A percentile compares a stretch with the other conserved stretches of the same genome.
Conservation (phyloP, 768 basidiomycete genomes). For the Sarcodon aspratus region DNA sequence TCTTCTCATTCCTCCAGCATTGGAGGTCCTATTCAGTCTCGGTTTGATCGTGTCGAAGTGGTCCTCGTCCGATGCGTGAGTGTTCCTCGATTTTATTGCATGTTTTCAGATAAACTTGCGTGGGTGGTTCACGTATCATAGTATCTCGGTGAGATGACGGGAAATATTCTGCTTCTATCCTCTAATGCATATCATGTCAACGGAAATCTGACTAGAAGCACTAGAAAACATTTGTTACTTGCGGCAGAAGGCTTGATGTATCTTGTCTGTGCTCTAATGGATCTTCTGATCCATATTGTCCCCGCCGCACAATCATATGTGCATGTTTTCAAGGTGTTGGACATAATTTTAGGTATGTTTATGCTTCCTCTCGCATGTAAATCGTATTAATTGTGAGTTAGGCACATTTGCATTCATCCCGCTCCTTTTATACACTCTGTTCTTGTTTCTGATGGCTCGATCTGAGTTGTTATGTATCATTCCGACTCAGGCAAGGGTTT, state of each 20-base stretch:
- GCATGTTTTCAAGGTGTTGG: constrained; percentile 36
- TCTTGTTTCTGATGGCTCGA: constrained; percentile 47
- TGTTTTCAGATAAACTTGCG: background rate
- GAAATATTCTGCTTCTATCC: constrained; percentile 6
- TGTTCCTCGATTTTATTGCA: constrained; percentile 13
- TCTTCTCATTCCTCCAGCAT: constrained; percentile 49
- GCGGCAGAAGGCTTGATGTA: constrained; percentile 51
- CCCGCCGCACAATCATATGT: constrained; percentile 38
- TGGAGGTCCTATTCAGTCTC: constrained; percentile 52
- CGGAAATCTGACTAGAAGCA: background rate
- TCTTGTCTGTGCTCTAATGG: constrained; percentile 45
- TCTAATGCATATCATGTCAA: background rate
- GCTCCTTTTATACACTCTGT: constrained; percentile 49
- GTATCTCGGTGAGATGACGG: background rate
- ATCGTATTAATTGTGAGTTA: background rate
- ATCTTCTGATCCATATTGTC: constrained; percentile 45
- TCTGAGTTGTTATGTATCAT: constrained; percentile 39
- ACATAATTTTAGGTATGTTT: constrained; percentile 50
- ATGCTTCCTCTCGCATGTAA: background rate
- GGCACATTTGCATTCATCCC: constrained; percentile 55
- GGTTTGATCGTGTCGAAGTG: constrained; percentile 38
- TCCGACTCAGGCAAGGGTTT: constrained; percentile 34
- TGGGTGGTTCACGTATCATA: background rate
- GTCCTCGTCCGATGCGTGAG: constrained; percentile 29
- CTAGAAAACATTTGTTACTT: constrained; percentile 46